Percentiles rank a stretch among this genome's conserved stretches.
phyloP scores from a whole-genome alignment of 169 alveolate species.

The Cryptosporidium parvum region DNA sequence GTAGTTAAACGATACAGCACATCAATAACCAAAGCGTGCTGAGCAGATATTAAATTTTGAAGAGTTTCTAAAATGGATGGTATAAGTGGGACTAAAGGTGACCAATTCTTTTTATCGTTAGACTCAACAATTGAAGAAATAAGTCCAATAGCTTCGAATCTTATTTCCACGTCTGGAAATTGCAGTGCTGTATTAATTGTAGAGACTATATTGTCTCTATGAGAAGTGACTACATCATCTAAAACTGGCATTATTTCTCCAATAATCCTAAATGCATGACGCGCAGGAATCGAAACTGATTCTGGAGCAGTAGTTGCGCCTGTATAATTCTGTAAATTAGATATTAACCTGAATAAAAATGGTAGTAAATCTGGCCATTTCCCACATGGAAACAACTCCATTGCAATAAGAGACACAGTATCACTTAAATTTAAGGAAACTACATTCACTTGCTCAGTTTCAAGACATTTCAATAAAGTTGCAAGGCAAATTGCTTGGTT shows the following conservation, averaged over 20 bases:
- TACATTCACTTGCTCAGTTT: constrained; percentile 69
- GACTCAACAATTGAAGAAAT: constrained; percentile 69
- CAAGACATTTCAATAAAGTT: constrained; percentile 57
- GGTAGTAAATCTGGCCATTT: constrained; percentile 73
- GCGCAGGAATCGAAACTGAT: constrained; percentile 63
- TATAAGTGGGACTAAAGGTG: constrained; percentile 56
- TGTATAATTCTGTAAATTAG: constrained; percentile 53
- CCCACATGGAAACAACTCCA: constrained; percentile 63
- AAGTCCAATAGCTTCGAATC: constrained; percentile 72
- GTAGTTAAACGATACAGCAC: constrained; percentile 68
- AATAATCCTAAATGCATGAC: constrained; percentile 70
- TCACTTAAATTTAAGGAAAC: constrained; percentile 68
- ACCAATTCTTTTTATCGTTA: constrained; percentile 65
- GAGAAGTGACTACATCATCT: constrained; percentile 62
- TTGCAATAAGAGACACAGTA: constrained; percentile 70
- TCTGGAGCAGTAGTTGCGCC: constrained; percentile 51
- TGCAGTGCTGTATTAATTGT: constrained; percentile 70
- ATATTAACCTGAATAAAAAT: constrained; percentile 54
- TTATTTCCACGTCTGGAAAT: constrained; percentile 60
- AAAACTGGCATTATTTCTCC: constrained; percentile 74
- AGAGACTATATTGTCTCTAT: constrained; percentile 68
- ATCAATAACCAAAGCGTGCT: constrained; percentile 70
- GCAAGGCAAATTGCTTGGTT: constrained; percentile 45
- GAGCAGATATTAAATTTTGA: constrained; percentile 63
- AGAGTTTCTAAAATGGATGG: constrained; percentile 53